phyloP scores from a whole-genome alignment of 176 grass and related monocot genomes.

The Juncus inflexus region DNA sequence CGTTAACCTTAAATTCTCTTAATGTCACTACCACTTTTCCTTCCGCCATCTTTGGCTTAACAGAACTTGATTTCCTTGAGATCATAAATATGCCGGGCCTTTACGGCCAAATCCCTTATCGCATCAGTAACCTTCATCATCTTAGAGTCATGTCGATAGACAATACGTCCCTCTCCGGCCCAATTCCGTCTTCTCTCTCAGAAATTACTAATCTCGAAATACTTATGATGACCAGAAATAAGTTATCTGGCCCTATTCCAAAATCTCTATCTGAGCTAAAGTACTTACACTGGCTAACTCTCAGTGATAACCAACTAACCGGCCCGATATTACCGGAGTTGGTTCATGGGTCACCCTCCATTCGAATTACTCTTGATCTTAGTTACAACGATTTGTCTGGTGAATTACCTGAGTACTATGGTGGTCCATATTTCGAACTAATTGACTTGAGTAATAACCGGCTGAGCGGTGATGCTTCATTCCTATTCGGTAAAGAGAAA shows the following conservation, averaged over 20 bases:
- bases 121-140: background rate
- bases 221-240: background rate
- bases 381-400: conserved; percentile 9
- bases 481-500: conserved; percentile 15
- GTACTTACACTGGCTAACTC: background rate
- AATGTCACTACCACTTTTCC: background rate
- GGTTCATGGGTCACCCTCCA: background rate
- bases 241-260: background rate
- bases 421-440: background rate
- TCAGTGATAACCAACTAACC: background rate
- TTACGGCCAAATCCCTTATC: conserved; percentile 15
- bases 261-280: background rate
- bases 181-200: background rate
- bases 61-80: background rate
- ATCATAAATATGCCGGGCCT: background rate
- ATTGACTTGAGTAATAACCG: conserved; percentile 2
- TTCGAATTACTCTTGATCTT: background rate
- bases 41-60: background rate
- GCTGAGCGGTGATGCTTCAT: conserved; percentile 14
- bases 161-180: background rate
- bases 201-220: background rate
- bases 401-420: conserved; percentile 2
- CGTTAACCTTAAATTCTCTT: too few species aligned
- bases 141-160: background rate
- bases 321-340: background rate